Base-by-base conservation (phyloP, 2,329 filamentous ascomycete genomes). In the Sporothrix inflata region DNA sequence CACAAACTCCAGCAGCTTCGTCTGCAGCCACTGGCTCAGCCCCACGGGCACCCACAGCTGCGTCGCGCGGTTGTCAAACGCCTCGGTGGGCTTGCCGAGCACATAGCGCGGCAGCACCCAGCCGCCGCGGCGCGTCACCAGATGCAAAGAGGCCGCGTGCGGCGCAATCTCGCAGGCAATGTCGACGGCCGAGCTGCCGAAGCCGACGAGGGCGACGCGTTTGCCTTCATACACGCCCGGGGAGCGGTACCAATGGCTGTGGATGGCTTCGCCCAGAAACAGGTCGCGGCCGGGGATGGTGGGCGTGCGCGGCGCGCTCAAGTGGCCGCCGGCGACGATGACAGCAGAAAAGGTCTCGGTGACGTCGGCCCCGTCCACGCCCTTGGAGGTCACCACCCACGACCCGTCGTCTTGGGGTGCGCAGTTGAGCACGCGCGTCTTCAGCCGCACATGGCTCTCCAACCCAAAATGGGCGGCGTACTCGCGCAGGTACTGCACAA, bases 151-250 rank as follows among this genome's bases (percentile, higher is more conserved):
- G n/a, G 74, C 76, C 19, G 79, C 79, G 1, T 77, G 76, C 1
- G 78, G 75, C 1, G 78, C 79, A 67, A 83, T 75, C 69, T 83
- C 82, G 66, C 78, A 80, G 34, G 79, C 79, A 40, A 83, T 76
- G 75, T 84, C 82, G n/a, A 81, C 78, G 4, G 81, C 81, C 5
- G 79, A 81, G 42, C 79, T 80, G 7, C 81, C 81, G 53, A 82
- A 73, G 0, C 81, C 81, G 55, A 83, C 77, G 38, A 83, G 74
- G 8, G 78, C 80, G 5, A 83, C 79, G 55, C 76, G 79, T 74
- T 82, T 82, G 27, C 80, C 80, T 60, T 79, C 78, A 71, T 80
- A 82, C 0, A 73, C 75, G 6, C 74, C 77, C 0, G 80, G 79
- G 19, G 76, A 77, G 65, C 81, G 78, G 74, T 83, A 83, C 40